phyloP scores from a whole-genome alignment of 2,329 filamentous ascomycete genomes.

The Stromatinia cepivora region DNA sequence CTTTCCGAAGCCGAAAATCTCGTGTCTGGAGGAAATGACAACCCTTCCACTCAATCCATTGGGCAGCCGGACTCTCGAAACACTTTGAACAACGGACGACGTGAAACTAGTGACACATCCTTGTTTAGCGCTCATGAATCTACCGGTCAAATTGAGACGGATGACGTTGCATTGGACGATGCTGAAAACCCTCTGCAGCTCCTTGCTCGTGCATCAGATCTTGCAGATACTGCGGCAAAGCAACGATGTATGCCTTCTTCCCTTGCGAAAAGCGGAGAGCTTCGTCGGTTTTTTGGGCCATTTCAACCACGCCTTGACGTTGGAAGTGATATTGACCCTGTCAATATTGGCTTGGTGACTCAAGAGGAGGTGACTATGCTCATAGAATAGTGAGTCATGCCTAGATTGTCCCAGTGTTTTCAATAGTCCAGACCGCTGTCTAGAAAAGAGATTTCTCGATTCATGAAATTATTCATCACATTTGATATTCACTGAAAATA shows the following conservation, averaged over 20 bases:
- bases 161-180: conserved; percentile 65
- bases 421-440: background rate
- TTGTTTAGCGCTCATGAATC: background rate
- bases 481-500: background rate
- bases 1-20: conserved; percentile 50
- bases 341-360: conserved; percentile 69
- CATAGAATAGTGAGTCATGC: conserved; percentile 58
- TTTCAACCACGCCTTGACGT: conserved; percentile 63
- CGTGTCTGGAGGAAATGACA: conserved; percentile 34
- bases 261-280: conserved; percentile 40
- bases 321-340: conserved; percentile 64
- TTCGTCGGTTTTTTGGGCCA: conserved; percentile 67
- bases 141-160: conserved; percentile 34
- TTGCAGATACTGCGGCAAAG: conserved; percentile 41
- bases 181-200: conserved; percentile 74
- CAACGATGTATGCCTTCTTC: conserved; percentile 13
- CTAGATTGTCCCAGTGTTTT: background rate
- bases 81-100: background rate
- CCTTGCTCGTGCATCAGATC: conserved; percentile 70
- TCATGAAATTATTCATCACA: background rate
- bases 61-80: background rate
- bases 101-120: background rate
- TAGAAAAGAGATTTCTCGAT: background rate
- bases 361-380: conserved; percentile 63
- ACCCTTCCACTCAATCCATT: conserved; percentile 28